These are phyloP conservation scores for Diaporthe caulivora DNA, from an alignment of 2,329 filamentous ascomycete species.

Conservation along the genomic window DNA sequence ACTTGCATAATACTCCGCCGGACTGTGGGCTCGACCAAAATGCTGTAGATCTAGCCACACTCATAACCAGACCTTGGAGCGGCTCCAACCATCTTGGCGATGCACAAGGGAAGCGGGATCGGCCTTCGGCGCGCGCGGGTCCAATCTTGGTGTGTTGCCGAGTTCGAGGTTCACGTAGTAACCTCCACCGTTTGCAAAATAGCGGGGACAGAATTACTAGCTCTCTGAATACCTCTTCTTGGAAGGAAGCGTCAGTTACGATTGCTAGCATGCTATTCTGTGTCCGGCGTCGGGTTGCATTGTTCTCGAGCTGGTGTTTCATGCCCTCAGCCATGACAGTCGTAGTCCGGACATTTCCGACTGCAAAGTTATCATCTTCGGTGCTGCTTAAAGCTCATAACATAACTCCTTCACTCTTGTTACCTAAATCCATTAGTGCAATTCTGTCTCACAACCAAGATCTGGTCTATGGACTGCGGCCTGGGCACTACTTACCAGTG, in stretches of 20 bases:
- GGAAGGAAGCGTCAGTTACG: too few relatives aligned
- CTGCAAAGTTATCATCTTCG: background rate
- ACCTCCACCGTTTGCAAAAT: background rate
- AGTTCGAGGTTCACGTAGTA: background rate
- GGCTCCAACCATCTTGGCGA: background rate
- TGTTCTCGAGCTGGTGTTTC: background rate
- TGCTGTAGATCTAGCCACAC: background rate
- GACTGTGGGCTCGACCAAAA: background rate
- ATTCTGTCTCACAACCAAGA: background rate
- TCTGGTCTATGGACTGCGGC: background rate
- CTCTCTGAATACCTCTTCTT: too few relatives aligned
- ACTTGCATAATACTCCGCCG: background rate
- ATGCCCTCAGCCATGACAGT: background rate
- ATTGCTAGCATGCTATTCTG: too few relatives aligned
- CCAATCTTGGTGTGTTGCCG: background rate
- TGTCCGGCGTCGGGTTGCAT: too few relatives aligned
- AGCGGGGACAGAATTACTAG: too few relatives aligned
- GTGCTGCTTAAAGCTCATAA: too few relatives aligned
- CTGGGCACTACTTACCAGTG: background rate
- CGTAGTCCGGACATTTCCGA: background rate
- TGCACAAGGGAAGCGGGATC: background rate
- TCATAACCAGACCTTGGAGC: background rate
- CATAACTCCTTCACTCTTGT: background rate
- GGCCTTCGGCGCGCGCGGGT: background rate
- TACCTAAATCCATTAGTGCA: too few relatives aligned